Evolutionary conservation across 2,329 filamentous ascomycete genomes (phyloP).

Genomic region (Aspergillus oerlinghausenensis): DNA sequence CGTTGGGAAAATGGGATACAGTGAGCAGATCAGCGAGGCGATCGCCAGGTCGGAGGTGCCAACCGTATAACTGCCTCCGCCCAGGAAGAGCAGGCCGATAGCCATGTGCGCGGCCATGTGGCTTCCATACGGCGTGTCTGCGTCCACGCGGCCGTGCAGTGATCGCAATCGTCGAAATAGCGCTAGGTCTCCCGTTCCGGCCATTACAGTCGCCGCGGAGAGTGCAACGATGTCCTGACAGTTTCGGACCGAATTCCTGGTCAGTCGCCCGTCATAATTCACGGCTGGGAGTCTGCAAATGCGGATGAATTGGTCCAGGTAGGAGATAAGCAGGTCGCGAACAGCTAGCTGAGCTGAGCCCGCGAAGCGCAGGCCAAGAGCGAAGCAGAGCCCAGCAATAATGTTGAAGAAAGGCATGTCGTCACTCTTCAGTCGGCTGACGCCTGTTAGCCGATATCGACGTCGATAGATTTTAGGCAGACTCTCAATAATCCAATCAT

Average conservation of each 20-base stretch:
- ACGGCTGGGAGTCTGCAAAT: slow-evolving; percentile 61
- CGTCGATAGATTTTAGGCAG: slow-evolving; percentile 66
- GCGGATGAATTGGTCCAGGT: slow-evolving; percentile 81
- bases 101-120: slow-evolving; percentile 91
- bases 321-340: slow-evolving; percentile 75
- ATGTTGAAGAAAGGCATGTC: slow-evolving; percentile 94
- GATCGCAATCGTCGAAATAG: slow-evolving; percentile 81
- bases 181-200: slow-evolving; percentile 83
- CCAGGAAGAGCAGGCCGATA: slow-evolving; percentile 84
- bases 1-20: slow-evolving; percentile 89
- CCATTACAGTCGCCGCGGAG: slow-evolving; percentile 84
- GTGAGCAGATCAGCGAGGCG: slow-evolving; percentile 78
- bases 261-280: slow-evolving; percentile 78
- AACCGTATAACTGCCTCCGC: slow-evolving; percentile 88
- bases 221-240: slow-evolving; percentile 86
- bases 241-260: slow-evolving; percentile 77
- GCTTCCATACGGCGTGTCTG: slow-evolving; percentile 83
- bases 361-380: slow-evolving; percentile 66
- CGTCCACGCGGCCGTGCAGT: slow-evolving; percentile 80
- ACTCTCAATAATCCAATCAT: slow-evolving; percentile 70
- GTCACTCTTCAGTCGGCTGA: slow-evolving; percentile 65
- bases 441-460: slow-evolving; percentile 56
- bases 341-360: slow-evolving; percentile 67
- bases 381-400: slow-evolving; percentile 80
- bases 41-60: slow-evolving; percentile 83